Evolutionary conservation across 495 filamentous ascomycete species (phyloP).

Genomic region (Xylaria grammica): DNA sequence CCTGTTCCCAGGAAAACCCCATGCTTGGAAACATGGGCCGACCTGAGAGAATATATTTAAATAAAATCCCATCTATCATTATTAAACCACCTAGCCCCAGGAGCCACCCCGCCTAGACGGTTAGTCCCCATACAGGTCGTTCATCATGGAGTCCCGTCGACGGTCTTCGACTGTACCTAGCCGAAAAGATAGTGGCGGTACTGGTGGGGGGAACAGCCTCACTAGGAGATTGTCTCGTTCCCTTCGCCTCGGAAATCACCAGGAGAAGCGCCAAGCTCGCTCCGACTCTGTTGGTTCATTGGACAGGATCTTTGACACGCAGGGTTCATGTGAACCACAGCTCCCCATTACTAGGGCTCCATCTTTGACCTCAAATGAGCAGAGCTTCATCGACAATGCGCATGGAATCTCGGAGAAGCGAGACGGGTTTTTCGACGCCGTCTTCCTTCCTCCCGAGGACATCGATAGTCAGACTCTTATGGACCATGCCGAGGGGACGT

Average conservation of each 20-base stretch:
- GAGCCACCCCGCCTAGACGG: background rate
- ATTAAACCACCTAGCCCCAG: background rate
- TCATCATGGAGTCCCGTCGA: constrained; percentile 1
- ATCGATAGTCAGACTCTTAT: constrained; percentile 42
- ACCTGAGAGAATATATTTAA: background rate
- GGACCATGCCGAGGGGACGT: constrained; percentile 43
- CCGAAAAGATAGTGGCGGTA: background rate
- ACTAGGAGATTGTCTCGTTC: constrained; percentile 22
- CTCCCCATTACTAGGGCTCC: constrained; percentile 17
- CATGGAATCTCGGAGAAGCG: constrained; percentile 60
- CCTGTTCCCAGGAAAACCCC: background rate
- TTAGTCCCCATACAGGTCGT: background rate
- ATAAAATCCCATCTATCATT: background rate
- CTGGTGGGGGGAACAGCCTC: background rate
- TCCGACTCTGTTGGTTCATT: constrained; percentile 32
- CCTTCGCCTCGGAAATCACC: constrained; percentile 25
- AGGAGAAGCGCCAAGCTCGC: constrained; percentile 22
- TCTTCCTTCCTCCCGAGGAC: constrained; percentile 54
- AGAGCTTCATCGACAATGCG: constrained; percentile 36
- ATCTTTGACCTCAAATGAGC: constrained; percentile 31
- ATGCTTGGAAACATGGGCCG: background rate
- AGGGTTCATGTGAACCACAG: background rate
- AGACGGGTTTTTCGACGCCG: constrained; percentile 65
- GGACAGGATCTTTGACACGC: constrained; percentile 34
- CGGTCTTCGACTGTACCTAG: background rate